Evolutionary conservation across 495 filamentous ascomycete species (phyloP).

Genomic region (Penicillium herquei): DNA sequence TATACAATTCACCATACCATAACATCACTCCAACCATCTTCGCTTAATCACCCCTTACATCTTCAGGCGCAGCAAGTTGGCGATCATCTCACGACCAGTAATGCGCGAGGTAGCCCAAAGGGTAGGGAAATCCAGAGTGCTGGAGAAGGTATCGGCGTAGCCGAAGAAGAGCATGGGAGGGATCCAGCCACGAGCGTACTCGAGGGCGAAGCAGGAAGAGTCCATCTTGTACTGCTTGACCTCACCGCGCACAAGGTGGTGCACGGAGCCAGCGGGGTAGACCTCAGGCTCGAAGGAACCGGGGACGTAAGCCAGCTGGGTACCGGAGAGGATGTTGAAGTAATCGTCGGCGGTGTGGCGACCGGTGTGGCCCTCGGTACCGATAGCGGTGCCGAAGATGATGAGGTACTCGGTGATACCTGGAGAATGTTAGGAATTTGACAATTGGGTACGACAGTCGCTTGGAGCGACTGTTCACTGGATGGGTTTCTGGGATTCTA

Average conservation of each 20-base stretch:
- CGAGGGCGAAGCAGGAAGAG: constrained; percentile 76
- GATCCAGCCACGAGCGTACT: constrained; percentile 89
- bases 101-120: constrained; percentile 71
- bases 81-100: constrained; percentile 70
- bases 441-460: not conserved
- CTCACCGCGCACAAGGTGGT: constrained; percentile 71
- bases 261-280: constrained; percentile 72
- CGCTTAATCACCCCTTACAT: constrained; percentile 43
- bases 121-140: constrained; percentile 74
- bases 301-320: constrained; percentile 69
- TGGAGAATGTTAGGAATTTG: constrained; percentile 17
- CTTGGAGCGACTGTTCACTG: too few relatives aligned
- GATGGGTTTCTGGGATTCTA: not conserved
- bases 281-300: constrained; percentile 69
- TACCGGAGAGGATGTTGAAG: constrained; percentile 82
- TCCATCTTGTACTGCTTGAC: constrained; percentile 88
- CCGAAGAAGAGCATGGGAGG: constrained; percentile 88
- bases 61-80: constrained; percentile 69
- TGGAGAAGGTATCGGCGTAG: constrained; percentile 73
- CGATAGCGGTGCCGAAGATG: constrained; percentile 79
- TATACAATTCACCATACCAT: not conserved
- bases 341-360: constrained; percentile 89
- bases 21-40: not conserved
- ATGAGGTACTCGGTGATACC: constrained; percentile 77
- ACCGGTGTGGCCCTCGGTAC: constrained; percentile 83